Percentiles rank a stretch among this genome's conserved stretches.
phyloP scores from a whole-genome alignment of 2,329 filamentous ascomycete genomes.

The Canariomyces notabilis region DNA sequence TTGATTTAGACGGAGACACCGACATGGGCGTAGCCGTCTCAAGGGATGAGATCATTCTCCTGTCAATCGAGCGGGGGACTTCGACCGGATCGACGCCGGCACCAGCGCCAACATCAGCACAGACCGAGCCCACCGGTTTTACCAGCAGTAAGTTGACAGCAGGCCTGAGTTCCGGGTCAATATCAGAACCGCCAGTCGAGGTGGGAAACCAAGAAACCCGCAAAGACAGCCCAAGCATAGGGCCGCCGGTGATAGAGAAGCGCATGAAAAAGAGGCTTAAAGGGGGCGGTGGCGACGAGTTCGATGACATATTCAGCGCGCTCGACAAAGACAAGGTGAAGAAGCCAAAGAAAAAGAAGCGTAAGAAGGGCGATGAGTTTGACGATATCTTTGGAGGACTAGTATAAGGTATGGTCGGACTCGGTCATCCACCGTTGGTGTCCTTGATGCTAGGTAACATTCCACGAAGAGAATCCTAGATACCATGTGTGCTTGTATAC shows the following conservation, averaged over 20 bases:
- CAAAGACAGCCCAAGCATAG: background rate
- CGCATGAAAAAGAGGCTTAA: conserved; percentile 1
- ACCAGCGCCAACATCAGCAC: conserved; percentile 29
- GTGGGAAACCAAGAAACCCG: too few species aligned
- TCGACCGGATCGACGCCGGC: background rate
- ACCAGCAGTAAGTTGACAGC: conserved; percentile 20
- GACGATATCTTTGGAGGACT: conserved; percentile 21
- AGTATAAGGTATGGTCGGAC: background rate
- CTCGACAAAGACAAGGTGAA: background rate
- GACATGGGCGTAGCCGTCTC: conserved; percentile 26
- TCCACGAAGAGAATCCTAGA: too few species aligned
- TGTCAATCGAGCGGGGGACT: conserved; percentile 4
- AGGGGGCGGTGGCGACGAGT: conserved; percentile 5
- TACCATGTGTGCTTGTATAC: too few species aligned
- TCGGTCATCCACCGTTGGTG: too few species aligned
- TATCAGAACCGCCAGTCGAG: conserved; percentile 42
- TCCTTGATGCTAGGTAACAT: too few species aligned
- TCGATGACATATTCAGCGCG: conserved; percentile 18
- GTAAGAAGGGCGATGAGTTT: conserved; percentile 20
- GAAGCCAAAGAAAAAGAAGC: conserved; percentile 15
- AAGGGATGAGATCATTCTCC: conserved; percentile 18
- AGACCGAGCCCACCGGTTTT: conserved; percentile 50
- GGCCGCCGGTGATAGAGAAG: background rate
- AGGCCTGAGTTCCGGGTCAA: conserved; percentile 15
- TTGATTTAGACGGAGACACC: background rate